Base-by-base conservation (phyloP, 2,329 filamentous ascomycete genomes). In the Fusarium tupiense region DNA sequence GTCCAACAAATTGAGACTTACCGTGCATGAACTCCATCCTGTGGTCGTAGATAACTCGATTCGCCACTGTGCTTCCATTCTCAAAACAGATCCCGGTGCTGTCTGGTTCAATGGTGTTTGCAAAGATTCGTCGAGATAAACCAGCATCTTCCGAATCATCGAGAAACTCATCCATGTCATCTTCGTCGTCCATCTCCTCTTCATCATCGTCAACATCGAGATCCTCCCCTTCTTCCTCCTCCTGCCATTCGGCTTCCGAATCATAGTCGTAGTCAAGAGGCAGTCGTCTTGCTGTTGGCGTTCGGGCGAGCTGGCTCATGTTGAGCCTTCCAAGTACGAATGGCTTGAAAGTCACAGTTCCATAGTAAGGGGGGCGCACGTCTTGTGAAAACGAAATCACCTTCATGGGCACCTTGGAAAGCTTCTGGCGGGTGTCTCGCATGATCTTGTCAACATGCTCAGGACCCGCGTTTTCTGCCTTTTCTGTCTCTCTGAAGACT, bases 21-120 rank as follows among this genome's bases (percentile, higher is more conserved):
- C 92, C 89, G 59, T 92, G 85, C 59, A 97, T 89, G 69, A 95
- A 88, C 77, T 96, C 93, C 85, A 98, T 91, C 72, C 88, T 90
- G 82, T 92, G 94, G 13, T 88, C 85, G 67, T 90, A 83, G 71
- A 89, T 81, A 43, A 87, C 87, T 5, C 85, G 83, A 76, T 82
- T 87, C 73, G 82, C 87, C 73, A 83, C 82, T 57, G 85, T 84
- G 71, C 84, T 80, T 43, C 77, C 81, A 78, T 92, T 88, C 79
- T 97, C 94, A 89, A 95, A 99, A 80, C 93, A 96, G 16, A 98
- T 84, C 2, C 96, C 96, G 8, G 91, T 94, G 79, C 89, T 93
- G 47, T 93, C 86, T 2, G 95, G 94, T 78, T 95, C 90, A 78
- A 97, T 87, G 73, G 94, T 91, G 37, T 91, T 90, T 85, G 89